These are phyloP conservation scores for Lentinula sp. DNA, from an alignment of 768 basidiomycete genomes.

Conservation along the genomic window DNA sequence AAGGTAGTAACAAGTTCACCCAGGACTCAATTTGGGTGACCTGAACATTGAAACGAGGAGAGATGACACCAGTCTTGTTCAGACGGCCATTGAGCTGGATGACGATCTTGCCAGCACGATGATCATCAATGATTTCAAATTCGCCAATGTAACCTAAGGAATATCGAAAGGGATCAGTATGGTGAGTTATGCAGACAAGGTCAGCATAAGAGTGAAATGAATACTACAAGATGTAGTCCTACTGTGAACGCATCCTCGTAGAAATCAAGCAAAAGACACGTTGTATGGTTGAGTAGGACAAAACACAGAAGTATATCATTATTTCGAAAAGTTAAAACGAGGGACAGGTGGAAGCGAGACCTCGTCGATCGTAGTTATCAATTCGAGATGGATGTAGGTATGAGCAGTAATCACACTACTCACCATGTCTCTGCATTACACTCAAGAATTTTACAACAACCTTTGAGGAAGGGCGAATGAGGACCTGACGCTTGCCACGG, in stretches of 20 bases:
- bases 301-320: conserved; percentile 27
- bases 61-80: conserved; percentile 99
- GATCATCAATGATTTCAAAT: conserved; percentile 98
- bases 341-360: conserved; percentile 50
- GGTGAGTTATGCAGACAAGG: neutral
- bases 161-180: conserved; percentile 9
- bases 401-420: conserved; percentile 21
- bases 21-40: conserved; percentile 88
- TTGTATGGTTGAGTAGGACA: conserved; percentile 55
- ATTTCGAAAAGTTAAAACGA: conserved; percentile 85
- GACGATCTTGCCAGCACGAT: conserved; percentile 96
- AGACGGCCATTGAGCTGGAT: conserved; percentile 97
- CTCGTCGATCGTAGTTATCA: conserved; percentile 84
- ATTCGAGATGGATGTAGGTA: conserved; percentile 39
- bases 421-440: conserved; percentile 99
- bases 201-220: conserved; percentile 12
- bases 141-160: conserved; percentile 90
- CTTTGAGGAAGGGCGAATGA: conserved; percentile 95
- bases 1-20: conserved; percentile 95
- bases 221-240: conserved; percentile 37
- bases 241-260: conserved; percentile 49
- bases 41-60: conserved; percentile 97
- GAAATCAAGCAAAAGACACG: conserved; percentile 27
- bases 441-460: conserved; percentile 96
- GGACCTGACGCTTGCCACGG: conserved; percentile 98